A percentile compares a stretch with the other conserved stretches of the same genome.
These are phyloP conservation scores for Fusarium sp. DNA, from an alignment of 2,329 filamentous ascomycete genomes.

Conservation along the genomic window DNA sequence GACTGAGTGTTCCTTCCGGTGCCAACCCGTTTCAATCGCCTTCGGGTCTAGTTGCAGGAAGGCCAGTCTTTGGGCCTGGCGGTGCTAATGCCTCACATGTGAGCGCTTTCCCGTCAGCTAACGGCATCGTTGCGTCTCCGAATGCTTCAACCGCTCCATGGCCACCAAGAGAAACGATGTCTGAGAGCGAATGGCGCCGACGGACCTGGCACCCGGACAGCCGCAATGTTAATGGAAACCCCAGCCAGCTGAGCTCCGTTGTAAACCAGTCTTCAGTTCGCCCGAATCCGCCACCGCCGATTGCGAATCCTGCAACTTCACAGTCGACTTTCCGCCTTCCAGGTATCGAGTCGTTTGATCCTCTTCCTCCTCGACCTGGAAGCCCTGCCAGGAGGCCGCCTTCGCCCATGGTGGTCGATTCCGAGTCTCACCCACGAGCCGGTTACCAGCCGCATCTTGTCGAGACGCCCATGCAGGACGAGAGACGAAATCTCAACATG, in stretches of 20 bases:
- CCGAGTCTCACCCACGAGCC: constrained; percentile 51
- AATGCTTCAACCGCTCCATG: constrained; percentile 69
- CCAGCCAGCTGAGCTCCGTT: constrained; percentile 77
- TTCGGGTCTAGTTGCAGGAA: constrained; percentile 63
- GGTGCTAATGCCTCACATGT: constrained; percentile 63
- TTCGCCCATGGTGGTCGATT: constrained; percentile 81
- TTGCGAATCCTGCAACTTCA: constrained; percentile 56
- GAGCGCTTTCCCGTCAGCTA: constrained; percentile 62
- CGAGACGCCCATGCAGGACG: constrained; percentile 51
- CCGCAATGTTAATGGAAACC: constrained; percentile 67
- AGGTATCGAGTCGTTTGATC: constrained; percentile 91
- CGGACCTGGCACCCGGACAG: constrained; percentile 92
- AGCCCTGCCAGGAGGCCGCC: constrained; percentile 70
- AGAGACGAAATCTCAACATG: constrained; percentile 60
- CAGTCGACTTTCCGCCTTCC: constrained; percentile 75
- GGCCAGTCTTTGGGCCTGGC: constrained; percentile 62
- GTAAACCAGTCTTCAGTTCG: constrained; percentile 70
- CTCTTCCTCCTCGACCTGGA: constrained; percentile 68
- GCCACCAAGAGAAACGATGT: constrained; percentile 69
- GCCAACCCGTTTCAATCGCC: constrained; percentile 76
- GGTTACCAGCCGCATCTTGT: constrained; percentile 41
- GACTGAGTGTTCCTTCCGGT: constrained; percentile 82
- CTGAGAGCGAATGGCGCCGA: constrained; percentile 80
- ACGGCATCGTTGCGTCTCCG: constrained; percentile 69
- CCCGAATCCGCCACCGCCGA: constrained; percentile 61